Percentiles rank a stretch among this genome's conserved stretches.
These are phyloP conservation scores for Komagataella pseudopastoris DNA, from an alignment of 805 yeast genomes.

Conservation along the genomic window DNA sequence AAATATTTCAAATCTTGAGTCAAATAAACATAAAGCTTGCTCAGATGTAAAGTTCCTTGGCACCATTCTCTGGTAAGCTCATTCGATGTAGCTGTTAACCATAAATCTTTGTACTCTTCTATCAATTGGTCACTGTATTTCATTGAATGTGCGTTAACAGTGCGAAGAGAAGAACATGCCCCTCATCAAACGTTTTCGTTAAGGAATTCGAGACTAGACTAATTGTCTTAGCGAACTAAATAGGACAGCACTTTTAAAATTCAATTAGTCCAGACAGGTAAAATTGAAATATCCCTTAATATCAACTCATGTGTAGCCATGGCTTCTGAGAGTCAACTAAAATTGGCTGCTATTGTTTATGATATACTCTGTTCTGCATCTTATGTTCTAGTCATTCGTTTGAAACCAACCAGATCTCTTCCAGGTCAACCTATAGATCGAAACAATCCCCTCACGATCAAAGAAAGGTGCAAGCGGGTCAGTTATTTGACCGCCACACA, in stretches of 20 bases:
- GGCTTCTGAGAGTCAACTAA: neutral
- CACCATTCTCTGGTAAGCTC: slow-evolving; percentile 30
- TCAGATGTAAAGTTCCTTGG: slow-evolving; percentile 28
- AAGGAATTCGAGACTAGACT: neutral
- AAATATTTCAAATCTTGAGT: slow-evolving; percentile 37
- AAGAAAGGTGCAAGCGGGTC: neutral
- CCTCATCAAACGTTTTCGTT: neutral
- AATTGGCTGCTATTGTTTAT: neutral
- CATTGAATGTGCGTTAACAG: neutral
- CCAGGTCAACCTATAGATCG: neutral
- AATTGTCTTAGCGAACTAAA: neutral
- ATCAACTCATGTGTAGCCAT: neutral
- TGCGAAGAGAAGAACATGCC: neutral
- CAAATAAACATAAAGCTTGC: slow-evolving; percentile 27
- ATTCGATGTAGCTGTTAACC: slow-evolving; percentile 21
- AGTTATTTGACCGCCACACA: neutral
- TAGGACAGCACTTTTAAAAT: too few relatives aligned
- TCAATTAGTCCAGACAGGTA: too few relatives aligned
- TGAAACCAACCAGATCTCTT: neutral
- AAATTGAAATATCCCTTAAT: too few relatives aligned
- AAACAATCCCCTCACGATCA: neutral
- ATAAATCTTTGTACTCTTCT: slow-evolving; percentile 10
- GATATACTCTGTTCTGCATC: neutral
- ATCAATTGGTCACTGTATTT: slow-evolving; percentile 11
- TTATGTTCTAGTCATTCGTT: neutral